These are phyloP conservation scores for Exophiala sp. DNA, from an alignment of 2,329 filamentous ascomycete species.

Conservation along the genomic window DNA sequence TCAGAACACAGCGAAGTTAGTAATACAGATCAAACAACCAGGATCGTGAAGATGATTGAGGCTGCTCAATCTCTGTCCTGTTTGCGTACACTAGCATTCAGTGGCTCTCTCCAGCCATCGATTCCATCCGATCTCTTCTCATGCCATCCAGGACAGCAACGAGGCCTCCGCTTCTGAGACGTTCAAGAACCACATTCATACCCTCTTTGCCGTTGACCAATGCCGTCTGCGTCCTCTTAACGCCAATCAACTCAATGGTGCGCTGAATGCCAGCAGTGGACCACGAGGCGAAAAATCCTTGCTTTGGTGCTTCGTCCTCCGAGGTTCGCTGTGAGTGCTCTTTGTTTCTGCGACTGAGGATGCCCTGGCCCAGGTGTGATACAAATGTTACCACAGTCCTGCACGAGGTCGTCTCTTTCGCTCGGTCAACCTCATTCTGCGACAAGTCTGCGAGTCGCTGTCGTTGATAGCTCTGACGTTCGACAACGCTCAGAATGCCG, in stretches of 20 bases:
- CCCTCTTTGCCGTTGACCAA: slow-evolving; percentile 62
- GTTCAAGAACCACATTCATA: slow-evolving; percentile 64
- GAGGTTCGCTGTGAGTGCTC: slow-evolving; percentile 32
- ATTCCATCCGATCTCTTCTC: slow-evolving; percentile 55
- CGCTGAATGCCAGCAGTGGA: slow-evolving; percentile 59
- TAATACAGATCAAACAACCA: slow-evolving; percentile 12
- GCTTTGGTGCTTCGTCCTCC: slow-evolving; percentile 53
- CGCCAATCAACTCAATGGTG: slow-evolving; percentile 61
- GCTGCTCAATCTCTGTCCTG: slow-evolving; percentile 14
- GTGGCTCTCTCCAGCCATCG: slow-evolving; percentile 35
- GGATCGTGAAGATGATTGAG: slow-evolving; percentile 6
- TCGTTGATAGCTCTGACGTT: slow-evolving; percentile 56
- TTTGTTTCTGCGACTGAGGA: slow-evolving; percentile 43
- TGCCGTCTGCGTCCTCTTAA: slow-evolving; percentile 58
- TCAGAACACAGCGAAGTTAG: slow-evolving; percentile 17
- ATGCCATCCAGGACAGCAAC: slow-evolving; percentile 69
- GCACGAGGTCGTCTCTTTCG: slow-evolving; percentile 52
- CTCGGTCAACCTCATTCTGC: slow-evolving; percentile 10
- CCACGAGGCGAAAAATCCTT: slow-evolving; percentile 58
- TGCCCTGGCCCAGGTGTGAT: slow-evolving; percentile 58
- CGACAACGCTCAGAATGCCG: slow-evolving; percentile 61
- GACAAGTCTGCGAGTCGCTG: slow-evolving; percentile 30
- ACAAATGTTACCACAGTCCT: slow-evolving; percentile 60
- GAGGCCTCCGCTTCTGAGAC: slow-evolving; percentile 62
- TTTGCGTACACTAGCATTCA: slow-evolving; percentile 32